Evolutionary conservation across 2,329 filamentous ascomycete species (phyloP), one percentile per base, ranked within the genome.

Genomic region (Claviceps sp.): DNA sequence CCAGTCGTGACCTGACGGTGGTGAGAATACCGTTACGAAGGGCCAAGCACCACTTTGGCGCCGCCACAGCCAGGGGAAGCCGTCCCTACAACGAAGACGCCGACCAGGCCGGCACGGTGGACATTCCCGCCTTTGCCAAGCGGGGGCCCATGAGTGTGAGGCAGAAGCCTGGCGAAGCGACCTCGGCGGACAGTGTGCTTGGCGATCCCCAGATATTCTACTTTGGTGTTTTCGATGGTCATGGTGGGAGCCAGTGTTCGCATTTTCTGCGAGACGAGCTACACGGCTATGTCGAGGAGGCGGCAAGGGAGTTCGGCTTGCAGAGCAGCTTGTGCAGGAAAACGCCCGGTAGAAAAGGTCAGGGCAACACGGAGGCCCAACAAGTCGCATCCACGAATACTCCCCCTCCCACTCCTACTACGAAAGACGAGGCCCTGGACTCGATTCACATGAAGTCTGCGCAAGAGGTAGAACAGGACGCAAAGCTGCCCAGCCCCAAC

Each of bases 191-290:
- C 53, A 86, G 84, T 57, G 81, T 86, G 1, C 86, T 81, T 56
- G 91, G 91, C 2, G 91, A 97, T 63, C 91, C 91, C 1, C 91
- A 97, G 65, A 84, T 97, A 38, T 98, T 98, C 68, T 98, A 97
- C 68, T 98, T 96, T 74, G 90, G 81, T 1, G 83, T 97, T 1
- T 98, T 97, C 62, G 93, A 98, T 67, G 93, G 93, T 2, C 93
- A 98, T 70, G 93, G 93, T 10, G 93, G 93, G 19, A 78, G 74
- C 19, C 87, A 95, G 65, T 97, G 93, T 67, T 89, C 89, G 54
- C 82, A 85, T 17, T 97, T 95, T 60, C 68, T 97, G 58, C 78
- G 83, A 53, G 87, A 96, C 55, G 81, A 86, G 62, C 71, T 98
- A 55, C 93, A 96, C 65, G 80, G 80, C 10, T 97, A 96, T 65